A percentile compares a stretch with the other conserved stretches of the same genome.
phyloP scores from a whole-genome alignment of 768 basidiomycete species.

The Gelatoporia subvermispora region DNA sequence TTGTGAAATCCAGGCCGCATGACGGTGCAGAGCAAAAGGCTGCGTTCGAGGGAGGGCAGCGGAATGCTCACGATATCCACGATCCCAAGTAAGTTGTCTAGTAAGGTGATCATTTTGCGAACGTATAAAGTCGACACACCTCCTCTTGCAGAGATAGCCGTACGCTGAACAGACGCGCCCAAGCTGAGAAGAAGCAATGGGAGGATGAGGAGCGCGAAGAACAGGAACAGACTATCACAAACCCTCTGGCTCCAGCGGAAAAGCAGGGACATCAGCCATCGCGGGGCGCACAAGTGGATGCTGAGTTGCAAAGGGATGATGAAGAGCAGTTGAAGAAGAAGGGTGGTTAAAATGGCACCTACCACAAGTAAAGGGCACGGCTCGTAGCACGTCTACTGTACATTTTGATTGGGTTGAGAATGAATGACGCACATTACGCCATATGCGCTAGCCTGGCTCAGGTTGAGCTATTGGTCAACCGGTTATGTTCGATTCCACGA shows the following conservation, averaged over 20 bases:
- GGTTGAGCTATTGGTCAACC: too few species aligned
- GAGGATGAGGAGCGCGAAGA: constrained; percentile 21
- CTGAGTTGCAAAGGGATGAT: constrained; percentile 51
- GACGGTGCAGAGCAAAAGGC: constrained; percentile 15
- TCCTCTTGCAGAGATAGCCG: constrained; percentile 45
- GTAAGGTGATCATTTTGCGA: too few species aligned
- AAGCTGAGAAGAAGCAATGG: constrained; percentile 29
- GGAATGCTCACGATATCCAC: constrained; percentile 33
- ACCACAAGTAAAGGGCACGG: too few species aligned
- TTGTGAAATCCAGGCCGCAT: background rate
- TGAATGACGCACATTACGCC: too few species aligned
- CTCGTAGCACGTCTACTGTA: too few species aligned
- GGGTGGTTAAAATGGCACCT: constrained; percentile 20
- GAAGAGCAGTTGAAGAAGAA: constrained; percentile 42
- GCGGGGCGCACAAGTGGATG: constrained; percentile 51
- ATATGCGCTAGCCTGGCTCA: too few species aligned
- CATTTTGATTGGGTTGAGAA: too few species aligned
- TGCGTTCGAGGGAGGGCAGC: constrained; percentile 27
- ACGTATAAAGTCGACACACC: too few species aligned
- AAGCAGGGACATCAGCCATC: constrained; percentile 55
- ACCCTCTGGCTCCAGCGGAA: constrained; percentile 47
- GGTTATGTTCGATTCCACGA: too few species aligned
- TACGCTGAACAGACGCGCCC: constrained; percentile 32
- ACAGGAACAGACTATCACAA: constrained; percentile 27
- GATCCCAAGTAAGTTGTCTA: constrained; percentile 33